Evolutionary conservation across 805 yeast genomes (phyloP), one percentile per base, ranked within the genome.

Genomic region (Wickerhamia fluorescens): DNA sequence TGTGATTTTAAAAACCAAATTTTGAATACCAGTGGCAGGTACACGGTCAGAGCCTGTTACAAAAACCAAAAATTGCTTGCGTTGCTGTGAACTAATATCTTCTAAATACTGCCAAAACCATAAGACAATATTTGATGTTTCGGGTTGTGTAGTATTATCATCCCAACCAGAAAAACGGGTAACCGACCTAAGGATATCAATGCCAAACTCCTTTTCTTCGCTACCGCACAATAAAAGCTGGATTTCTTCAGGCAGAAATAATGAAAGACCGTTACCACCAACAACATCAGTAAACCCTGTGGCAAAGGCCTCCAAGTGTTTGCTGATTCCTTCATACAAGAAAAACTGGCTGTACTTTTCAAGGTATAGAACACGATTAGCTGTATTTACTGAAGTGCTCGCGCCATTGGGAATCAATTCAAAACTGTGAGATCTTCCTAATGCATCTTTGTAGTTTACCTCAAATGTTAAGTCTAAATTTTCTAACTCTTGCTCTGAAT

Each of bases 71-170:
- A 89, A 58, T 41, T 70, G 71, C 38, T 75, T 74, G 41, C 83
- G 94, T 17, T 68, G 61, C 4, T 34, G 43, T 20, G 55, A 55
- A 2, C 56, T 46, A 30, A 78, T 49, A 7, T 55, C 43, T n/a
- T 59, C 61, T 41, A 84, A 68, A 49, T 75, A 74, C 11, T 79
- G 77, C 97, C 98, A 89, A 48, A 89, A 85, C 97, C 97, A 92
- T 14, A 44, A 33, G 4, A 87, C 67, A 0, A 77, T 56, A 0
- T 42, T 33, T 1, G 67, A 59, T 6, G 46, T 40, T n/a, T 46
- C 41, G 1, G 68, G 70, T 2, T 48, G 61, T 7, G 60, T 58
- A n/a, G 20, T 15, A 6, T 46, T 40, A 2, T 49, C 40, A 9
- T 57, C 56, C 68, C 88, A 86, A 7, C 88, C 86, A 12, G 53